Evolutionary conservation across 805 yeast species (phyloP).

Genomic region (Kodamaea kaohsiungensis): DNA sequence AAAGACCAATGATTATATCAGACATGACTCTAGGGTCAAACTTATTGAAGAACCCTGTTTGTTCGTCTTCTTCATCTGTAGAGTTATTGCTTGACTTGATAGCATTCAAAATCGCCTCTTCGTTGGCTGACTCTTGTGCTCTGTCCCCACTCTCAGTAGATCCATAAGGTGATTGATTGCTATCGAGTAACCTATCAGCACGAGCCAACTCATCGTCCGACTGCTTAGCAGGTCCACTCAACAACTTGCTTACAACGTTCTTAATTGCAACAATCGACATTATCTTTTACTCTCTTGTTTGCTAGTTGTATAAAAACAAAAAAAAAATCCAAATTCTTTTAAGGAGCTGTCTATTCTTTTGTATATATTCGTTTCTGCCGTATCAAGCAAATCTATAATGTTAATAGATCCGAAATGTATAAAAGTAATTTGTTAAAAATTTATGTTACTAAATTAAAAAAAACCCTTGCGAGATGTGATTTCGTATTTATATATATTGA

Average conservation of each 20-base stretch:
- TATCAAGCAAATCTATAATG: background rate
- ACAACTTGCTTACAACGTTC: slow-evolving; percentile 32
- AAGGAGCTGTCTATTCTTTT: background rate
- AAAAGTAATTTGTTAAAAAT: background rate
- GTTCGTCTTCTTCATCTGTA: slow-evolving; percentile 25
- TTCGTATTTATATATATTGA: background rate
- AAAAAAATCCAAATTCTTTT: background rate
- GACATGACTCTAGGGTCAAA: slow-evolving; percentile 92
- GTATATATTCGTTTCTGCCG: background rate
- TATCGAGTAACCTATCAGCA: slow-evolving; percentile 32
- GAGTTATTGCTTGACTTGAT: slow-evolving; percentile 24
- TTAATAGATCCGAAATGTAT: background rate
- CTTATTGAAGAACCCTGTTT: slow-evolving; percentile 45
- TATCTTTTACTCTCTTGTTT: background rate
- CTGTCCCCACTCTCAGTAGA: slow-evolving; percentile 32
- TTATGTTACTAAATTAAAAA: too few relatives aligned
- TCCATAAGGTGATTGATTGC: slow-evolving; percentile 40
- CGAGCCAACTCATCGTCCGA: slow-evolving; percentile 34
- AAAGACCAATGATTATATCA: slow-evolving; percentile 88
- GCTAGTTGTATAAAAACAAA: background rate
- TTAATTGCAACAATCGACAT: slow-evolving; percentile 39
- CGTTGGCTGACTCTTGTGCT: slow-evolving; percentile 35
- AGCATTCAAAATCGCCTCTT: slow-evolving; percentile 37
- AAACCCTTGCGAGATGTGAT: background rate
- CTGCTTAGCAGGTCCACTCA: slow-evolving; percentile 18